Evolutionary conservation across 2,329 filamentous ascomycete species (phyloP).

Genomic region (Neopestalotiopsis rosae): DNA sequence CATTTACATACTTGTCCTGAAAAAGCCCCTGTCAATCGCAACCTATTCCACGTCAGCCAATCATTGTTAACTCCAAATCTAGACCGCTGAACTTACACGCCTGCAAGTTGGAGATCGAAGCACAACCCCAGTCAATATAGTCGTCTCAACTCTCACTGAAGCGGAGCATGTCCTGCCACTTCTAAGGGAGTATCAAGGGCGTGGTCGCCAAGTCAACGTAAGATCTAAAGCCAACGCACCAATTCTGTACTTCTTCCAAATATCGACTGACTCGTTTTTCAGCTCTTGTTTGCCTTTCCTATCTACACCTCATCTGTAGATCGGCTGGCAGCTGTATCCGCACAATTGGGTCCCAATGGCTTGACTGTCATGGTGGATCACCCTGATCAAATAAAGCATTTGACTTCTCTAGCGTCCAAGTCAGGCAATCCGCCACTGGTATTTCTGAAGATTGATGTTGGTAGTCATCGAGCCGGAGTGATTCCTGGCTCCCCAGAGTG

Average conservation of each 20-base stretch:
- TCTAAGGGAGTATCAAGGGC: constrained; percentile 60
- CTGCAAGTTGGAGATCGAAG: constrained; percentile 70
- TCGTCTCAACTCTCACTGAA: constrained; percentile 78
- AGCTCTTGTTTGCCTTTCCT: constrained; percentile 77
- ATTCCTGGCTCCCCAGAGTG: constrained; percentile 53
- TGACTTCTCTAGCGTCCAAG: constrained; percentile 46
- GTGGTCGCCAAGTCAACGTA: constrained; percentile 65
- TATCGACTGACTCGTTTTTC: constrained; percentile 20
- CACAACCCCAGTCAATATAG: constrained; percentile 59
- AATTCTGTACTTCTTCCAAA: constrained; percentile 8
- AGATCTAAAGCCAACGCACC: not conserved
- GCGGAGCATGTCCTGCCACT: constrained; percentile 69
- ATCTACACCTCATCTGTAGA: constrained; percentile 64
- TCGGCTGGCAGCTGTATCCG: constrained; percentile 63
- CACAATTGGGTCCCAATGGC: constrained; percentile 57
- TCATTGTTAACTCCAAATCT: constrained; percentile 14
- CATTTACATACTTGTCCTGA: not conserved
- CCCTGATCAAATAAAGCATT: constrained; percentile 58
- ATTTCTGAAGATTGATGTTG: constrained; percentile 78
- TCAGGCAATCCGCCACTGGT: constrained; percentile 57
- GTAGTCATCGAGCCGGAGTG: constrained; percentile 74
- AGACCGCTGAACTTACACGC: constrained; percentile 70
- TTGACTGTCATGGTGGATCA: constrained; percentile 76
- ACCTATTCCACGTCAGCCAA: not conserved
- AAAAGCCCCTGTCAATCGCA: not conserved